Conservation (phyloP, 2,329 filamentous ascomycete genomes). For the Aurifilum marmelostoma region DNA sequence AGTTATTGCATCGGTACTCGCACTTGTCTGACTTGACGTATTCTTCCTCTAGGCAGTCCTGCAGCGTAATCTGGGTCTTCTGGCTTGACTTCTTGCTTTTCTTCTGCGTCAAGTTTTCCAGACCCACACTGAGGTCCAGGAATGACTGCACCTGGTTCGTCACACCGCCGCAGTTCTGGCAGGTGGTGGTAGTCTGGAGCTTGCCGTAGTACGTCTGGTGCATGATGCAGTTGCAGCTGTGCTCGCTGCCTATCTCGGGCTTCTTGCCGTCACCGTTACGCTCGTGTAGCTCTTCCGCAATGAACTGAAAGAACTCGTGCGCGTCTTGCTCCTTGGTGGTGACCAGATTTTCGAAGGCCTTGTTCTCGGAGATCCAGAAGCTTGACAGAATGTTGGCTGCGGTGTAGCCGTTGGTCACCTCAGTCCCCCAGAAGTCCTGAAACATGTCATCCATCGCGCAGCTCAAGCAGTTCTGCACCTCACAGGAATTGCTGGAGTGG, state of each 20-base stretch:
- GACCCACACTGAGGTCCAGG: slow-evolving; percentile 84
- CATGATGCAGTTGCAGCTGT: slow-evolving; percentile 84
- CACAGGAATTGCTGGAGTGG: slow-evolving; percentile 78
- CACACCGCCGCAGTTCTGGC: slow-evolving; percentile 80
- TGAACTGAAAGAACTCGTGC: slow-evolving; percentile 95
- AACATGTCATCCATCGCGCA: slow-evolving; percentile 76
- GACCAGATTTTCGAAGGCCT: slow-evolving; percentile 73
- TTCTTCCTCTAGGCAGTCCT: slow-evolving; percentile 79
- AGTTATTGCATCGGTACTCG: slow-evolving; percentile 85
- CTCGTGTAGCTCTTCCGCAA: slow-evolving; percentile 88
- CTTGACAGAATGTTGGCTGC: slow-evolving; percentile 86
- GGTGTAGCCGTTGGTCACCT: slow-evolving; percentile 86
- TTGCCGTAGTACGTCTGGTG: slow-evolving; percentile 95
- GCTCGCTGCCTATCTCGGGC: slow-evolving; percentile 61
- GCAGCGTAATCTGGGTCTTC: slow-evolving; percentile 58
- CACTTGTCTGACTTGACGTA: slow-evolving; percentile 88
- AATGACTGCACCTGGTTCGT: slow-evolving; percentile 87
- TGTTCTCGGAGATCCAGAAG: slow-evolving; percentile 84
- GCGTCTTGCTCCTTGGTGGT: slow-evolving; percentile 96
- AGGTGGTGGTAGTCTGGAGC: slow-evolving; percentile 87
- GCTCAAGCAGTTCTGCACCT: slow-evolving; percentile 63
- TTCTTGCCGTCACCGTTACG: slow-evolving; percentile 73
- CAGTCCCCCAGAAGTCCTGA: slow-evolving; percentile 70
- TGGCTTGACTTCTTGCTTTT: slow-evolving; percentile 56
- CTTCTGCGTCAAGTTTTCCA: slow-evolving; percentile 76